phyloP scores from a whole-genome alignment of 2,329 filamentous ascomycete genomes.

The Penicillium sp. region DNA sequence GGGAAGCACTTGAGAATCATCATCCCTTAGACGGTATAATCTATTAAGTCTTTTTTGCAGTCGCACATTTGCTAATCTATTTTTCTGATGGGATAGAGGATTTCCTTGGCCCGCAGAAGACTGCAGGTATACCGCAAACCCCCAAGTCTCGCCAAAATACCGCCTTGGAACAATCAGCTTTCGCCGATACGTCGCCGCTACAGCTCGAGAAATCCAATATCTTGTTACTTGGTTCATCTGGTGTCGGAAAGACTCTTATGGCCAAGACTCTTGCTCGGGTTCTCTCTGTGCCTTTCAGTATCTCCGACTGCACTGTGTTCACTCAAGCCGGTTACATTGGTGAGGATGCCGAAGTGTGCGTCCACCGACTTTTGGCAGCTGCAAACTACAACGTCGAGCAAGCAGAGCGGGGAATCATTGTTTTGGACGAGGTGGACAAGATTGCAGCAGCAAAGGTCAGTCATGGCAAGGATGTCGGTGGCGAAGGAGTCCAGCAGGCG shows the following conservation, averaged over 20 bases:
- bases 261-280: slow-evolving; percentile 83
- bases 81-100: slow-evolving; percentile 50
- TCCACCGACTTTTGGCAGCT: slow-evolving; percentile 84
- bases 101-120: slow-evolving; percentile 60
- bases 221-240: slow-evolving; percentile 84
- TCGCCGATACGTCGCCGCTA: slow-evolving; percentile 59
- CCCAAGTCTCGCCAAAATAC: slow-evolving; percentile 24
- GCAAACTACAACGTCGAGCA: slow-evolving; percentile 83
- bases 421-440: slow-evolving; percentile 96
- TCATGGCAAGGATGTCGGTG: slow-evolving; percentile 90
- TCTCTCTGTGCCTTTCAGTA: slow-evolving; percentile 92
- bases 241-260: slow-evolving; percentile 95
- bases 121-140: slow-evolving; percentile 42
- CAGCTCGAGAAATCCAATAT: slow-evolving; percentile 96
- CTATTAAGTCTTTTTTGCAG: not conserved
- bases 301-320: slow-evolving; percentile 92
- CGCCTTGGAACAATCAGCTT: slow-evolving; percentile 35
- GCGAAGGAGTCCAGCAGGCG: slow-evolving; percentile 95
- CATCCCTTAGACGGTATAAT: slow-evolving; percentile 75
- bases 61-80: not conserved
- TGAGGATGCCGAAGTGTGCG: slow-evolving; percentile 94
- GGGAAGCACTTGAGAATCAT: slow-evolving; percentile 67
- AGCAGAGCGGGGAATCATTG: slow-evolving; percentile 89
- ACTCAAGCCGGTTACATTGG: slow-evolving; percentile 97
- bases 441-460: slow-evolving; percentile 83